A percentile compares a stretch with the other conserved stretches of the same genome.
phyloP scores from a whole-genome alignment of 371 early-diverging fungal species.

The Syncephalastrum racemosum region DNA sequence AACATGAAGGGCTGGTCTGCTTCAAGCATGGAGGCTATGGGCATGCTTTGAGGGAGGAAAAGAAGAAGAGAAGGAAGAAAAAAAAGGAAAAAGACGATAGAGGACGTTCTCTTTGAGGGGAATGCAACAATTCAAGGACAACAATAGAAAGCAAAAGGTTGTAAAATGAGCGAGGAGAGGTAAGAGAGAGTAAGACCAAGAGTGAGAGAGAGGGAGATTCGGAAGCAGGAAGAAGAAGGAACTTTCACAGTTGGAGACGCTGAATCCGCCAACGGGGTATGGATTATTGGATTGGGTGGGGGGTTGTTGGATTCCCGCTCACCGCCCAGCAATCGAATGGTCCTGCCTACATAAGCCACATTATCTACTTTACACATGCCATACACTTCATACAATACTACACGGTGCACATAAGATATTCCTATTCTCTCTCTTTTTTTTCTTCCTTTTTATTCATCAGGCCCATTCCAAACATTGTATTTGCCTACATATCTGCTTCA shows the following conservation, averaged over 20 bases:
- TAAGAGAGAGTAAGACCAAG: constrained; percentile 6
- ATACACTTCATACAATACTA: no score
- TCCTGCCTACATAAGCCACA: constrained; percentile 5
- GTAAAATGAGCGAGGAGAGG: constrained; percentile 1
- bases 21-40: constrained; percentile 30
- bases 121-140: background rate
- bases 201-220: constrained; percentile 3
- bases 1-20: constrained; percentile 25
- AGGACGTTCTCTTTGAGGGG: background rate
- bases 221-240: constrained; percentile 6
- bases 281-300: background rate
- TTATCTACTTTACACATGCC: background rate
- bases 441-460: constrained; percentile 1
- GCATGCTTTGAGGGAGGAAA: constrained; percentile 13
- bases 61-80: constrained; percentile 1
- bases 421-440: background rate
- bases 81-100: background rate
- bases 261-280: no score
- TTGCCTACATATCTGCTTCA: no score
- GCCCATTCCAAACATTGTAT: constrained; percentile 1
- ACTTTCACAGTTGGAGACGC: background rate
- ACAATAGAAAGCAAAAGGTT: background rate
- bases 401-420: background rate
- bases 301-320: background rate
- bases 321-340: background rate